phyloP scores from a whole-genome alignment of 495 filamentous ascomycete genomes.

The Penicillium daleae region DNA sequence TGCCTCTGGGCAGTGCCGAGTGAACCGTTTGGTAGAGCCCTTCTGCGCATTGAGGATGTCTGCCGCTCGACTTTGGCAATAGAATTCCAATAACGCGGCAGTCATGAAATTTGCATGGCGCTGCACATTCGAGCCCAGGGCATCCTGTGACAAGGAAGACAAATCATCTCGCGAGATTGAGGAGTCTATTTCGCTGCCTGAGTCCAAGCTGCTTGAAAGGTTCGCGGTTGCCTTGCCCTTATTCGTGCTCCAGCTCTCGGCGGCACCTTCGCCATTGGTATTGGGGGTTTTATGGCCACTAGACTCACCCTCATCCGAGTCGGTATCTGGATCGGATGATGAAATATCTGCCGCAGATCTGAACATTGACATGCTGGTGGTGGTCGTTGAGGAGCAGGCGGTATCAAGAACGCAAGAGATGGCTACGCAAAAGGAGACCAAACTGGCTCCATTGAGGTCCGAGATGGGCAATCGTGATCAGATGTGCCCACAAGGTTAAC shows the following conservation, averaged over 20 bases:
- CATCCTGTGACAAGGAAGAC: constrained; percentile 26
- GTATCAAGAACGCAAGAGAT: not conserved
- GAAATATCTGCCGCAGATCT: constrained; percentile 44
- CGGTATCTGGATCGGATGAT: constrained; percentile 44
- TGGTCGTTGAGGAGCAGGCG: not conserved
- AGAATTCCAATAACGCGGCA: constrained; percentile 49
- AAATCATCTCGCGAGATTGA: constrained; percentile 29
- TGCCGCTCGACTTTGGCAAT: constrained; percentile 47
- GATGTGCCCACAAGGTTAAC: not conserved
- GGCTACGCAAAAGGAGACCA: not conserved
- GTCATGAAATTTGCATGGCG: constrained; percentile 51
- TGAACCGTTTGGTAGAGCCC: constrained; percentile 37
- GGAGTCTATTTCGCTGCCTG: constrained; percentile 16
- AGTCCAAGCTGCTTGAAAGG: constrained; percentile 5
- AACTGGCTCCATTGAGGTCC: constrained; percentile 7
- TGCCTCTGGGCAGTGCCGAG: constrained; percentile 49
- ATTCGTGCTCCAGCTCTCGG: constrained; percentile 6
- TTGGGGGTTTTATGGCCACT: constrained; percentile 15
- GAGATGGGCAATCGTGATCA: not conserved
- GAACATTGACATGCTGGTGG: constrained; percentile 53
- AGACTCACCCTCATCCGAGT: constrained; percentile 26
- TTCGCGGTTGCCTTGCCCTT: constrained; percentile 17
- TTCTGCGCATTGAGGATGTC: constrained; percentile 49
- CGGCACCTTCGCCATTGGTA: constrained; percentile 4
- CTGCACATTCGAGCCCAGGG: constrained; percentile 35